These are phyloP conservation scores for Mycena citricolor DNA, from an alignment of 1,284 basidiomycete species.

Conservation along the genomic window DNA sequence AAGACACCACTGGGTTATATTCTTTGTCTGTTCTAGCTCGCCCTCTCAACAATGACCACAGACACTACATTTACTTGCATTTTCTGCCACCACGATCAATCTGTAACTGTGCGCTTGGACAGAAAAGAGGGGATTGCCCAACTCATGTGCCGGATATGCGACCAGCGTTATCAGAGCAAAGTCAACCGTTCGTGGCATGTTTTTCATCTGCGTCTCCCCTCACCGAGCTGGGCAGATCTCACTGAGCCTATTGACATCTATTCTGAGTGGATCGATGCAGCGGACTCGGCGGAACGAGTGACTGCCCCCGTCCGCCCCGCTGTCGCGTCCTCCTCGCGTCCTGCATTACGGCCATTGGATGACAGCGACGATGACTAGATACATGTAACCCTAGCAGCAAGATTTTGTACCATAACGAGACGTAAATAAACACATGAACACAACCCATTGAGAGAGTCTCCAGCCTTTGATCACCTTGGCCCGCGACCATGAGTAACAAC, in stretches of 20 bases:
- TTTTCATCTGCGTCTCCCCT: slow-evolving; percentile 14
- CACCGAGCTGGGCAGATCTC: slow-evolving; percentile 51
- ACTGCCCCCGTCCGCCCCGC: slow-evolving; percentile 51
- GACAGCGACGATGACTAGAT: slow-evolving; percentile 47
- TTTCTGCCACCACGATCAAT: slow-evolving; percentile 91
- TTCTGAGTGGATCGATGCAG: slow-evolving; percentile 90
- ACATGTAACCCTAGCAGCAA: slow-evolving; percentile 3
- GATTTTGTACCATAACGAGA: neutral
- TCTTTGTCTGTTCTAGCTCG: slow-evolving; percentile 9
- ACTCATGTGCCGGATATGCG: slow-evolving; percentile 76
- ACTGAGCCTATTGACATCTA: slow-evolving; percentile 90
- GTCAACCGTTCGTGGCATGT: slow-evolving; percentile 66
- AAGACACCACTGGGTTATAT: slow-evolving; percentile 62
- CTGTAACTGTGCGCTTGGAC: slow-evolving; percentile 84
- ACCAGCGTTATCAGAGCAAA: slow-evolving; percentile 81
- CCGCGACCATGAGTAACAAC: slow-evolving; percentile 52
- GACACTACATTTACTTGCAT: slow-evolving; percentile 80
- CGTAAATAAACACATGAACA: neutral
- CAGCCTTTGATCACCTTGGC: slow-evolving; percentile 16
- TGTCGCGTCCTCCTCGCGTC: slow-evolving; percentile 59
- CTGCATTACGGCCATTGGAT: slow-evolving; percentile 38
- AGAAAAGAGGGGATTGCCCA: slow-evolving; percentile 79
- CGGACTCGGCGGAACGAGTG: slow-evolving; percentile 77
- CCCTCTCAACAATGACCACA: slow-evolving; percentile 32
- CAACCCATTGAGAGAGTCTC: slow-evolving; percentile 2